Conservation (phyloP, 768 basidiomycete species). For the Cyathus striatus region DNA sequence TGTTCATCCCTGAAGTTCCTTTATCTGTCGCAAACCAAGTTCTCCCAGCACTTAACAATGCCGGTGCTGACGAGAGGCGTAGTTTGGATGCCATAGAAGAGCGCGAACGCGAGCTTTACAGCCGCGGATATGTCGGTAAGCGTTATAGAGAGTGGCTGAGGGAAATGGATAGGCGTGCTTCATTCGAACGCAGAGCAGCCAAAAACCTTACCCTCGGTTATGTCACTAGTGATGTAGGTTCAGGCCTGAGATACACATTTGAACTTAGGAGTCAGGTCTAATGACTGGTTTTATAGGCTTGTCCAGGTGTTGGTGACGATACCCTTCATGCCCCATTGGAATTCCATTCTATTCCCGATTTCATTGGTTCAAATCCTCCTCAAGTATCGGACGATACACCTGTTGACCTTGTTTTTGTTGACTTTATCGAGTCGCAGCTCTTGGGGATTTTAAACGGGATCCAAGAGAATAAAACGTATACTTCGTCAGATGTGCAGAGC, state of each 20-base stretch:
- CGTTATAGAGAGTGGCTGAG: conserved; percentile 53
- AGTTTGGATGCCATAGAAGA: not conserved
- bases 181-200: conserved; percentile 34
- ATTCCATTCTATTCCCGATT: conserved; percentile 49
- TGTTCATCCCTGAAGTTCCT: conserved; percentile 53
- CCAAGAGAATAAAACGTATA: conserved; percentile 46
- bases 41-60: not conserved
- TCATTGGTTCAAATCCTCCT: conserved; percentile 53
- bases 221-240: conserved; percentile 65
- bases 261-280: not conserved
- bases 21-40: conserved; percentile 12
- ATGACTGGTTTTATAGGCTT: conserved; percentile 34
- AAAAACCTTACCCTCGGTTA: conserved; percentile 64
- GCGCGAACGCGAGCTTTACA: not conserved
- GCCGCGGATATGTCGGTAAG: conserved; percentile 41
- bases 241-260: not conserved
- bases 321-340: conserved; percentile 57
- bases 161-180: conserved; percentile 42
- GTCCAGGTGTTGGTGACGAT: conserved; percentile 76
- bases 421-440: conserved; percentile 57
- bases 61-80: not conserved
- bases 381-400: conserved; percentile 39
- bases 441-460: conserved; percentile 50
- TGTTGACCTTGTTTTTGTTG: conserved; percentile 73
- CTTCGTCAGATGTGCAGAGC: conserved; percentile 39